These are phyloP conservation scores for Coelastrella sp. DNA, from an alignment of 139 green algal species.

Conservation along the genomic window DNA sequence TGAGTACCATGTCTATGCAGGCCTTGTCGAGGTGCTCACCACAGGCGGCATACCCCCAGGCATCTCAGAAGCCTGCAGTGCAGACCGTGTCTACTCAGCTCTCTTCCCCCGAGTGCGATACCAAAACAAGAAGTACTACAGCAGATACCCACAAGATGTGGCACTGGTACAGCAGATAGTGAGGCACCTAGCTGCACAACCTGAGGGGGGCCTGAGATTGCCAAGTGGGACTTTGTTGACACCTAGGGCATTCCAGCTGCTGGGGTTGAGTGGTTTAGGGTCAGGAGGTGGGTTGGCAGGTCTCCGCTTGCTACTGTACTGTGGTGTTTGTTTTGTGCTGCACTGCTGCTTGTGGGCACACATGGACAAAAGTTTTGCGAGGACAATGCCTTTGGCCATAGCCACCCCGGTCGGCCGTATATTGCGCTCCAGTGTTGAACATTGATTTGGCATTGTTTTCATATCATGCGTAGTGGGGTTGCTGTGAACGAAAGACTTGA, in stretches of 20 bases:
- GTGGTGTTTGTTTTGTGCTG: too few relatives aligned
- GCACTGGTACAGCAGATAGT: constrained; percentile 78
- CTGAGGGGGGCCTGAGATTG: constrained; percentile 67
- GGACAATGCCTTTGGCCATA: too few relatives aligned
- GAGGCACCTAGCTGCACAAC: constrained; percentile 71
- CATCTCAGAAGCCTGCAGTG: constrained; percentile 69
- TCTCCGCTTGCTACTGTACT: not conserved
- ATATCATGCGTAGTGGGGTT: too few relatives aligned
- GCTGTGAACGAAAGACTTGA: too few relatives aligned
- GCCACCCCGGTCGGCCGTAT: too few relatives aligned
- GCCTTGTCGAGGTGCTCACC: constrained; percentile 76
- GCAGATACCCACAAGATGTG: constrained; percentile 71
- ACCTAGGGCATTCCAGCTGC: constrained; percentile 80
- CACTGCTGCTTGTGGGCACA: too few relatives aligned
- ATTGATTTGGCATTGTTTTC: too few relatives aligned
- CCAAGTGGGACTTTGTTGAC: constrained; percentile 82
- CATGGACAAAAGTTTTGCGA: too few relatives aligned
- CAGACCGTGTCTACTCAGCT: constrained; percentile 76
- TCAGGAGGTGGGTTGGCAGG: constrained; percentile 38
- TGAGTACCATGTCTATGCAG: constrained; percentile 42
- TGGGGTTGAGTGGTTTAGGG: constrained; percentile 72
- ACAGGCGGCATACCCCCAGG: constrained; percentile 87
- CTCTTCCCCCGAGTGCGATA: constrained; percentile 73
- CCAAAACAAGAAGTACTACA: constrained; percentile 92
- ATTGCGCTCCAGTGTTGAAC: too few relatives aligned